Evolutionary conservation across 2,329 filamentous ascomycete species (phyloP).

Genomic region (Phaeosphaeria sp.): DNA sequence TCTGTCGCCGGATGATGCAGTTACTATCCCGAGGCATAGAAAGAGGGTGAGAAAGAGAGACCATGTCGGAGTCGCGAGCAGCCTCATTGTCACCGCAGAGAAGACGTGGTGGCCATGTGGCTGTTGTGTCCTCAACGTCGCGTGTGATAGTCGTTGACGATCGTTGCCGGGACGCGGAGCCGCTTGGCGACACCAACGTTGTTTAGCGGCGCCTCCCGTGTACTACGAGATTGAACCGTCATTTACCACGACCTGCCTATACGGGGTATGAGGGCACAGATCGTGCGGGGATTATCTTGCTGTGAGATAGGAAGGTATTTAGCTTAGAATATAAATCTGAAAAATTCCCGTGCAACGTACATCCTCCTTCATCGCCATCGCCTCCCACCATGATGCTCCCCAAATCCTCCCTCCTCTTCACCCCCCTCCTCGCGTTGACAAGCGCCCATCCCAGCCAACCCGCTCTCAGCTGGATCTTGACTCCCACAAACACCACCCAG

Average conservation of each 20-base stretch:
- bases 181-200: neutral
- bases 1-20: constrained; percentile 67
- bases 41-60: neutral
- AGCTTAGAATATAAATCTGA: neutral
- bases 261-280: neutral
- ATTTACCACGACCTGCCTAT: constrained; percentile 8
- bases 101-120: constrained; percentile 18
- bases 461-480: constrained; percentile 22
- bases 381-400: neutral
- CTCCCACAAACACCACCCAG: constrained; percentile 30
- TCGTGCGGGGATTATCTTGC: neutral
- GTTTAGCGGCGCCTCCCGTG: neutral
- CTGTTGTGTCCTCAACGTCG: constrained; percentile 16
- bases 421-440: neutral
- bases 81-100: constrained; percentile 32
- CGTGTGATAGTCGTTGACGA: constrained; percentile 7
- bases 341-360: neutral
- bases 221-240: neutral
- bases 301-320: neutral
- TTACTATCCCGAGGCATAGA: neutral
- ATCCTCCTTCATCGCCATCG: neutral
- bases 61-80: constrained; percentile 25
- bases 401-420: neutral
- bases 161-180: neutral
- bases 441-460: neutral